Percentiles rank a stretch among this genome's conserved stretches.
Evolutionary conservation across 345 rosid species (phyloP).

Genomic region (Brassica incana): DNA sequence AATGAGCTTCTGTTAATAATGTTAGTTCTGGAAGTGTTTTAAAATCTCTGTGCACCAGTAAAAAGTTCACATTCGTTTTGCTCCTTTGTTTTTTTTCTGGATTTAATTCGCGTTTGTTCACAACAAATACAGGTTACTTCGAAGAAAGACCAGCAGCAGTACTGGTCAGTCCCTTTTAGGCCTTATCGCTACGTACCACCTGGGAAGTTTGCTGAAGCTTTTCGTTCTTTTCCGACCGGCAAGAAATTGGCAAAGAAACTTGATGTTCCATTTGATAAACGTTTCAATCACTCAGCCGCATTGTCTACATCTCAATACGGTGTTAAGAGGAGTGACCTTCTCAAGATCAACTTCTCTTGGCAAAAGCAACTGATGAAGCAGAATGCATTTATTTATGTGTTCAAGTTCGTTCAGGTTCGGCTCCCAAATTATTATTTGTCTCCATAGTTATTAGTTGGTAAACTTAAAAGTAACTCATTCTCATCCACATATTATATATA

Average conservation of each 20-base stretch:
- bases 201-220: slow-evolving; percentile 84
- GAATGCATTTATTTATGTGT: slow-evolving; percentile 85
- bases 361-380: slow-evolving; percentile 88
- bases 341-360: slow-evolving; percentile 77
- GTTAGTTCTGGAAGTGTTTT: no score
- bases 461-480: slow-evolving; percentile 4
- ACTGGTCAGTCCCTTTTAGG: slow-evolving; percentile 74
- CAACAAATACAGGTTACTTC: slow-evolving; percentile 63
- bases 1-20: background rate
- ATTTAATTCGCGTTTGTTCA: background rate
- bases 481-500: slow-evolving; percentile 19
- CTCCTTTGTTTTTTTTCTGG: no score
- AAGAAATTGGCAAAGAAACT: slow-evolving; percentile 61
- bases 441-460: background rate
- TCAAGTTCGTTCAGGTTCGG: slow-evolving; percentile 90
- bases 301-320: slow-evolving; percentile 76
- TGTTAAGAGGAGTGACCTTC: slow-evolving; percentile 65
- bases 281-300: slow-evolving; percentile 91
- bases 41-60: no score
- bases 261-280: slow-evolving; percentile 73
- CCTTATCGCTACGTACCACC: slow-evolving; percentile 84
- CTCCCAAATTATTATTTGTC: background rate
- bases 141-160: slow-evolving; percentile 93
- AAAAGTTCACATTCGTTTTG: no score
- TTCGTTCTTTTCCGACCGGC: slow-evolving; percentile 59